Evolutionary conservation across 805 yeast species (phyloP), one percentile per base, ranked within the genome.

Genomic region (Blastobotrys muscicola): DNA sequence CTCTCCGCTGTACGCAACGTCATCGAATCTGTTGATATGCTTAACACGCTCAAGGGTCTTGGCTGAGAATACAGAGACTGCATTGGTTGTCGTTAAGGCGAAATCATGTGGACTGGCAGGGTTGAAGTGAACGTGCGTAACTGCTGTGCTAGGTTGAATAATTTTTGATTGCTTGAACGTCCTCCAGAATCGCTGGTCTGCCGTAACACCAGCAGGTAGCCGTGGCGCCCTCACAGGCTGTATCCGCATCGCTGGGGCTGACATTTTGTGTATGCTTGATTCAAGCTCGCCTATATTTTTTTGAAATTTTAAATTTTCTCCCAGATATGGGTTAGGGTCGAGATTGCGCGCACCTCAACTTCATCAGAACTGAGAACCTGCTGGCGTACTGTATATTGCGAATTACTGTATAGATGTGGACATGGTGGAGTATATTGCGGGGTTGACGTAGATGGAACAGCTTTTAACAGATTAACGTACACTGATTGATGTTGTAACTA

Each of bases 131-230:
- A 92, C 80, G 59, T 86, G 94, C 31, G 84, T 80, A 36, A 92
- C 85, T 34, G 97, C 85, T 62, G 85, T 87, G 65, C 85, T 90
- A 61, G 92, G 97, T 61, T 92, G 90, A 23, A 89, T 86, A 33
- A 92, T 70, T 59, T 90, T 90, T 2, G 97, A 90, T 51, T 78
- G 82, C 41, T 75, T 70, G 61, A 81, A 89, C 5, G 86, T 84
- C 54, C 94, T 72, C 97, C 97, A 92, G 66, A 84, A 90, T 53
- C 94, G 73, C 57, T 87, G 94, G 52, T 90, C 97, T 8, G 96
- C 90, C 0, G 95, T 85, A 1, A 89, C 80, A 56, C 79, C 82
- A 8, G 84, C 78, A 2, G 95, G 94, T 41, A 85, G 72, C 1
- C 84, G 78, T 1, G 95, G 83, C 48, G 76, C 78, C 58, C 85